Base-by-base conservation (phyloP, 129 eudicot genomes). In the Tagetes erecta region DNA sequence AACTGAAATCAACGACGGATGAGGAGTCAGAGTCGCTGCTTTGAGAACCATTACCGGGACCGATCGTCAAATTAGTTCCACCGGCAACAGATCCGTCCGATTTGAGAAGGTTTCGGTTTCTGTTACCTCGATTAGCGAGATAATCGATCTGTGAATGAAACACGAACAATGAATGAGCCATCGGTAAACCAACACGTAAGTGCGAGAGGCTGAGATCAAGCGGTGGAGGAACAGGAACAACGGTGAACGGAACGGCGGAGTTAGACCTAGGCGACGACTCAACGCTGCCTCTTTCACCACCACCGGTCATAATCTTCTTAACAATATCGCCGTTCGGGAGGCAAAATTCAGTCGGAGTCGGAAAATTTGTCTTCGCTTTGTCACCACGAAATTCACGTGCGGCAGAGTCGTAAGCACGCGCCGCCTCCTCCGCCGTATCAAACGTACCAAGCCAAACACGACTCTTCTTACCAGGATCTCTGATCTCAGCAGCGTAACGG, bases 361-460 rank as follows among this genome's bases (percentile, higher is more conserved):
- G 87, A 3, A 86, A 86, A 55, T 86, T 86, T 0, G 91, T 86
- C 74, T 81, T 86, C 0, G 91, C 91, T 52, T 83, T 86, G 5
- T 60, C 74, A 0, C 91, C 91, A 1, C 91, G 88, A 31, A 87
- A 84, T 39, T 79, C 85, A 1, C 89, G 80, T 0, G 87, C 92
- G 14, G 89, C 92, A 5, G 85, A 3, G 20, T 84, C 83, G 49
- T 84, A 81, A 5, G 85, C 85, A 77, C 85, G 88, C 63, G 88
- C 88, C 65, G 88, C 85, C 57, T 80, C 85, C n/a, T 68, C 83
- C 0, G 86, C 86, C 3, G 87, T 74, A 67, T 85, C 89, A 50
- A 82, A 85, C n/a, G 88, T 87, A 3, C 87, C 91, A 0, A 87
- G 80, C 91, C 91, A 87, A 2, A 87, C 91, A 36, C 91, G 91